Conservation (phyloP, 2,329 filamentous ascomycete genomes). For the Sclerotiophoma versabilis region DNA sequence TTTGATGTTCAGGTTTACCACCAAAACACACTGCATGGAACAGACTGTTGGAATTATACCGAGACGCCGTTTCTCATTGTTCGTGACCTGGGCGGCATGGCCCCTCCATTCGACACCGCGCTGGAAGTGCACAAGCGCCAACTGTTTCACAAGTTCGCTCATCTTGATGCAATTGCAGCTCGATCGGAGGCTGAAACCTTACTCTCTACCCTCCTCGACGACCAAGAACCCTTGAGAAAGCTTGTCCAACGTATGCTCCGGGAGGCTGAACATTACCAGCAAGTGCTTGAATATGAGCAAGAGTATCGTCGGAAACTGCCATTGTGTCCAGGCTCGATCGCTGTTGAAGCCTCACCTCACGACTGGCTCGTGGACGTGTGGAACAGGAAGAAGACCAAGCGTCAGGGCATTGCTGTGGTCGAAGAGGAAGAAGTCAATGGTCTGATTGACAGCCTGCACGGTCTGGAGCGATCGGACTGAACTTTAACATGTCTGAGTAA, state of each 20-base stretch:
- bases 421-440: slow-evolving; percentile 3
- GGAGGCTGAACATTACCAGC: slow-evolving; percentile 30
- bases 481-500: slow-evolving; percentile 6
- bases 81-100: slow-evolving; percentile 31
- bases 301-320: slow-evolving; percentile 33
- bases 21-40: slow-evolving; percentile 28
- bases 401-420: slow-evolving; percentile 26
- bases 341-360: slow-evolving; percentile 26
- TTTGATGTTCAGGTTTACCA: slow-evolving; percentile 36
- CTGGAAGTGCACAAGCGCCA: slow-evolving; percentile 35
- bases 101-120: slow-evolving; percentile 22
- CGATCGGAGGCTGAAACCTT: slow-evolving; percentile 17
- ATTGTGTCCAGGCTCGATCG: slow-evolving; percentile 32
- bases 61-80: slow-evolving; percentile 32
- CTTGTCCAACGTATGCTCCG: slow-evolving; percentile 27
- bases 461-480: slow-evolving; percentile 16
- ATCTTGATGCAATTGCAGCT: slow-evolving; percentile 12
- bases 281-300: slow-evolving; percentile 33
- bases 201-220: not conserved
- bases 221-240: slow-evolving; percentile 19
- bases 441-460: slow-evolving; percentile 17
- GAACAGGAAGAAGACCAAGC: slow-evolving; percentile 30
- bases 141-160: slow-evolving; percentile 27
- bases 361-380: slow-evolving; percentile 33
- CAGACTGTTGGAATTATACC: slow-evolving; percentile 33